Evolutionary conservation across 495 filamentous ascomycete genomes (phyloP).

Genomic region (Podospora pseudoanserina): DNA sequence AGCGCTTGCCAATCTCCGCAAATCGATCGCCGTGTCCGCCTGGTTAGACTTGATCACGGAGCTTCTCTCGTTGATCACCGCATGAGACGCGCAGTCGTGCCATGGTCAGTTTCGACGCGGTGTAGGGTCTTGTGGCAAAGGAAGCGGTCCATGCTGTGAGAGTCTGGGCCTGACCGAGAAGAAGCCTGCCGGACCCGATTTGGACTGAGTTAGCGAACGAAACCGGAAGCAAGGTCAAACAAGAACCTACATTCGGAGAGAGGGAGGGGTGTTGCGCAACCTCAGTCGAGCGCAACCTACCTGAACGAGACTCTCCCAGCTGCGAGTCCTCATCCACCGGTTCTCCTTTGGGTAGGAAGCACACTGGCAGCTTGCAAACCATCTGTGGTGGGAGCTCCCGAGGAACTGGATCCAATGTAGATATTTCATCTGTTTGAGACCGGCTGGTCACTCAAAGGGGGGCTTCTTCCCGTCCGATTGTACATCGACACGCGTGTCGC

Average conservation of each 20-base stretch:
- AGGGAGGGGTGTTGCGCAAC: slow-evolving; percentile 27
- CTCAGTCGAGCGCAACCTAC: slow-evolving; percentile 18
- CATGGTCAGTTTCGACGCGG: slow-evolving; percentile 21
- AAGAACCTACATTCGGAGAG: slow-evolving; percentile 24
- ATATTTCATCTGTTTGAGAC: slow-evolving; percentile 17
- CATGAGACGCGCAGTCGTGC: slow-evolving; percentile 20
- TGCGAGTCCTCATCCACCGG: background rate
- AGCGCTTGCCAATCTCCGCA: background rate
- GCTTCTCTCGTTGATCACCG: slow-evolving; percentile 16
- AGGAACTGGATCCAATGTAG: slow-evolving; percentile 28
- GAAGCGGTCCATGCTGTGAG: slow-evolving; percentile 22
- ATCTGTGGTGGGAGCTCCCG: slow-evolving; percentile 31
- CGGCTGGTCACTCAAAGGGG: slow-evolving; percentile 11
- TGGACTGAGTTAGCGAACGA: slow-evolving; percentile 33
- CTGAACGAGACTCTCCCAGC: slow-evolving; percentile 9
- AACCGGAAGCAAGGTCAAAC: slow-evolving; percentile 27
- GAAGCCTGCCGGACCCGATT: slow-evolving; percentile 23
- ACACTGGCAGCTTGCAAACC: background rate
- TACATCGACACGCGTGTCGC: background rate
- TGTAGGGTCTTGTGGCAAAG: slow-evolving; percentile 17
- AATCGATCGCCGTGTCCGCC: background rate
- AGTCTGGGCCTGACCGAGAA: slow-evolving; percentile 22
- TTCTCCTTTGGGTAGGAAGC: background rate
- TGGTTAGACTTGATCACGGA: slow-evolving; percentile 7
- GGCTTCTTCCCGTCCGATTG: background rate